Conservation (phyloP, 2,329 filamentous ascomycete species). For the Penicillium sp. region DNA sequence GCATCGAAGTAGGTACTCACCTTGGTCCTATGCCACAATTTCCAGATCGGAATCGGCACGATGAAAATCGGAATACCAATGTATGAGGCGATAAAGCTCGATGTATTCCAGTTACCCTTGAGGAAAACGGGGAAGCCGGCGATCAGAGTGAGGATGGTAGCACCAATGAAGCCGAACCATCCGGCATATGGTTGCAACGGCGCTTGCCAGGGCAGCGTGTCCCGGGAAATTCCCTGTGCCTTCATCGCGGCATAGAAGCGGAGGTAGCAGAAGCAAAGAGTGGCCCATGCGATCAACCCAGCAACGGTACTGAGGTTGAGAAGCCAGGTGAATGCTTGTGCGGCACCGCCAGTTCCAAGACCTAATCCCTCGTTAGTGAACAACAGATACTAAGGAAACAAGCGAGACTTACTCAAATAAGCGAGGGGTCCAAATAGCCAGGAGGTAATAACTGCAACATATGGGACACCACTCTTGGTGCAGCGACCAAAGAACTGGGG, state of each 20-base stretch:
- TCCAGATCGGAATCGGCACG: slow-evolving; percentile 42
- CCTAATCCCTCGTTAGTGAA: slow-evolving; percentile 8
- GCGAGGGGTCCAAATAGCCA: slow-evolving; percentile 43
- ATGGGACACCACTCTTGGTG: slow-evolving; percentile 52
- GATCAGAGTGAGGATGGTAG: slow-evolving; percentile 58
- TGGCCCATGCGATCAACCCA: slow-evolving; percentile 49
- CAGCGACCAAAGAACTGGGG: slow-evolving; percentile 54
- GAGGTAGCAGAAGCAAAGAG: slow-evolving; percentile 43
- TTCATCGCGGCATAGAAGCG: slow-evolving; percentile 48
- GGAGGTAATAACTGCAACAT: slow-evolving; percentile 53
- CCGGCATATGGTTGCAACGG: slow-evolving; percentile 57
- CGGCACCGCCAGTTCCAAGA: slow-evolving; percentile 33
- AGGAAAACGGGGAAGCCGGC: slow-evolving; percentile 58
- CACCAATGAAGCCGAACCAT: slow-evolving; percentile 54
- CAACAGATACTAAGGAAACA: no score
- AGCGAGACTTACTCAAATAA: slow-evolving; percentile 34
- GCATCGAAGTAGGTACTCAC: slow-evolving; percentile 22
- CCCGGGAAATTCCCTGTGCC: slow-evolving; percentile 35
- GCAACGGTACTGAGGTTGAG: slow-evolving; percentile 45
- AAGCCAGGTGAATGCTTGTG: slow-evolving; percentile 40
- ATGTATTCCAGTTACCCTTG: slow-evolving; percentile 31
- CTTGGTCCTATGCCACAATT: slow-evolving; percentile 37
- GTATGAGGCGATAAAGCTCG: slow-evolving; percentile 39
- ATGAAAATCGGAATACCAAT: slow-evolving; percentile 42
- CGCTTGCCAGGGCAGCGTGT: slow-evolving; percentile 46